phyloP scores from a whole-genome alignment of 805 yeast species.

The Ogataea sp. region DNA sequence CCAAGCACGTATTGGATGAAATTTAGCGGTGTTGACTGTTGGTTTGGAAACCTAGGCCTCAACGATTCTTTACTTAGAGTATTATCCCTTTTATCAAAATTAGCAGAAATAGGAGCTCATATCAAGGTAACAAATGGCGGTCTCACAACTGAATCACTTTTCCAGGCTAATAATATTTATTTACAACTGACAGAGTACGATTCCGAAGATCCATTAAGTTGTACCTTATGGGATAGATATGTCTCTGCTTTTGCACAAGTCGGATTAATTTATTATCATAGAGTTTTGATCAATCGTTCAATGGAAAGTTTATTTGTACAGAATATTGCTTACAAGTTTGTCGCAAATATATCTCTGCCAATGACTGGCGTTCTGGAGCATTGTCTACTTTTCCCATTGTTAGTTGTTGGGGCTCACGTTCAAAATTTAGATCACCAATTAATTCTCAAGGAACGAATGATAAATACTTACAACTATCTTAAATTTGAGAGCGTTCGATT shows the following conservation, averaged over 20 bases:
- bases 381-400: slow-evolving; percentile 18
- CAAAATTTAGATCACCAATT: slow-evolving; percentile 6
- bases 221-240: slow-evolving; percentile 11
- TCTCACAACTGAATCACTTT: not conserved
- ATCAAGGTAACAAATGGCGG: not conserved
- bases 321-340: slow-evolving; percentile 8
- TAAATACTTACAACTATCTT: slow-evolving; percentile 9
- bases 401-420: slow-evolving; percentile 18
- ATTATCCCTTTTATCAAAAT: slow-evolving; percentile 14
- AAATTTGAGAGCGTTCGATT: slow-evolving; percentile 14
- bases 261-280: slow-evolving; percentile 15
- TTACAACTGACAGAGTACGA: not conserved
- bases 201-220: not conserved
- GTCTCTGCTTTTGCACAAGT: slow-evolving; percentile 15
- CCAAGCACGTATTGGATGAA: slow-evolving; percentile 12
- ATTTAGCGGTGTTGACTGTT: slow-evolving; percentile 15
- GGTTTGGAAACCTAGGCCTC: slow-evolving; percentile 19
- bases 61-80: slow-evolving; percentile 23
- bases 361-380: slow-evolving; percentile 11
- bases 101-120: slow-evolving; percentile 8
- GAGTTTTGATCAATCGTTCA: slow-evolving; percentile 9
- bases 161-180: not conserved
- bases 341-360: slow-evolving; percentile 3
- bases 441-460: slow-evolving; percentile 7
- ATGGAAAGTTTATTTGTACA: slow-evolving; percentile 6